Conservation (phyloP, 2,329 filamentous ascomycete species). For the Fusarium pseudonygamai region DNA sequence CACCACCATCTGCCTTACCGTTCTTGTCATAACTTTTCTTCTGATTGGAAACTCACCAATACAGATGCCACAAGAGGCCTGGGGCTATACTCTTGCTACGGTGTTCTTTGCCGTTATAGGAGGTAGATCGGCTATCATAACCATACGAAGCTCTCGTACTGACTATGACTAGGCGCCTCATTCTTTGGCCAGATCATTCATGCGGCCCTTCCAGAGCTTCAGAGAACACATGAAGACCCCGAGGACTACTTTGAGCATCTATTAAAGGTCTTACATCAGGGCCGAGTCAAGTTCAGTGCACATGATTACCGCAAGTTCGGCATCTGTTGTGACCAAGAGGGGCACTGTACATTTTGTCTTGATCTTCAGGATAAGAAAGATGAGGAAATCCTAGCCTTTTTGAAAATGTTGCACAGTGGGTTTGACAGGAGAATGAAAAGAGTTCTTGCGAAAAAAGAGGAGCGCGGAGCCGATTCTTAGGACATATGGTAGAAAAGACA, state of each 20-base stretch:
- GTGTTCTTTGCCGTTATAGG: not conserved
- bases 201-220: not conserved
- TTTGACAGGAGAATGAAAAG: not conserved
- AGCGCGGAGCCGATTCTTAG: not conserved
- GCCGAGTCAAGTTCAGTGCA: not conserved
- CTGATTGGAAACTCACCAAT: not conserved
- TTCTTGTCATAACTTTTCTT: not conserved
- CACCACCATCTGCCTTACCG: not conserved
- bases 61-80: not conserved
- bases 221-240: rapidly evolving
- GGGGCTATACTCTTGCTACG: not conserved
- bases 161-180: not conserved
- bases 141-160: not conserved
- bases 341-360: not conserved
- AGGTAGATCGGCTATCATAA: not conserved
- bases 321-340: not conserved
- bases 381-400: not conserved
- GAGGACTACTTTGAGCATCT: not conserved
- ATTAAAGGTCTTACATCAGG: not conserved
- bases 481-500: not conserved
- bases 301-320: not conserved
- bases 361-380: not conserved
- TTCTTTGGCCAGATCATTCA: not conserved
- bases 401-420: not conserved
- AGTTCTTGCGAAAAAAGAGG: not conserved